Evolutionary conservation across 2,329 filamentous ascomycete species (phyloP), one percentile per base, ranked within the genome.

Genomic region (Pyrenochaeta sp.): DNA sequence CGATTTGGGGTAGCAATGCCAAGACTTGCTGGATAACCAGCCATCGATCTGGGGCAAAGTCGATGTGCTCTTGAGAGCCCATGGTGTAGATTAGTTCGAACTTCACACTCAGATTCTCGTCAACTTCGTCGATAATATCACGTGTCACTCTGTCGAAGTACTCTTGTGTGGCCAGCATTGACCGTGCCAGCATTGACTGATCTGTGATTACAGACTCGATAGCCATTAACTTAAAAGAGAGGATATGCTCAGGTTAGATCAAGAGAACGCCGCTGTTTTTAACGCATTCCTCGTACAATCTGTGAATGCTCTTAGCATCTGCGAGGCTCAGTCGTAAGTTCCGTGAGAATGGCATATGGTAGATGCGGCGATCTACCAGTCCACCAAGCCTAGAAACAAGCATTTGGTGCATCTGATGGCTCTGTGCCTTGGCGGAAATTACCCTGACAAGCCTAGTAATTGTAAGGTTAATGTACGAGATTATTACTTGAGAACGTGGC

Each of bases 221-320:
- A 0, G 80, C 81, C 47, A 80, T 83, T 2, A 87, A 71, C 55
- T 78, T 80, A 59, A 85, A 85, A 0, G 84, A 87, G 7, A 87
- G 67, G 1, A 82, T 68, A 47, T 87, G 81, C 39, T 86, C 84
- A 0, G 84, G 84, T 2, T 82, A 74, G 0, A 76, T 74, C 0
- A 87, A 62, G 20, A 87, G 74, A 0, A 87, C 66, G 0, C 83
- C 84, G 0, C 69, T 69, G 1, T 53, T 55, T 0, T 60, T 45
- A 14, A 73, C n/a, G 63, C 70, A 69, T 1, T 53, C 58, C 1
- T 58, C 51, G 52, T 18, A 72, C 63, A 15, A 79, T 72, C 0
- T 77, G 66, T 3, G 63, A 52, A 74, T n/a, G n/a, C n/a, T n/a
- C n/a, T n/a, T n/a, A n/a, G n/a, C n/a, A n/a, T 75, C 56, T 0